phyloP scores from a whole-genome alignment of 2,329 filamentous ascomycete genomes.

The Aspergillus novoparasiticus region DNA sequence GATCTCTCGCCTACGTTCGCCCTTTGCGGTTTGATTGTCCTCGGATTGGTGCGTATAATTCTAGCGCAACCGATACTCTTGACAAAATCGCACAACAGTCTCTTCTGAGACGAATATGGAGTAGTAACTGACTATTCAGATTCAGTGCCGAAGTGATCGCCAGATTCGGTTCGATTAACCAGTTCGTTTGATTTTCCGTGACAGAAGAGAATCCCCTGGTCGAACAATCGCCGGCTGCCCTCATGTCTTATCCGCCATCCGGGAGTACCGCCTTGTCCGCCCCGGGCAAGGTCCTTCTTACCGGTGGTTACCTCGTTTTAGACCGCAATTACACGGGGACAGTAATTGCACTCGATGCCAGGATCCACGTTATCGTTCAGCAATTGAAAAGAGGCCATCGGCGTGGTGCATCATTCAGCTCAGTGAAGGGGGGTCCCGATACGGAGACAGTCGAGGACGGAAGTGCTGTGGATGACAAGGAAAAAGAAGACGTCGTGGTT shows the following conservation, averaged over 20 bases:
- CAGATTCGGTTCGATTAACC: neutral
- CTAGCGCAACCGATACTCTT: neutral
- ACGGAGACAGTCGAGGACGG: constrained; percentile 15
- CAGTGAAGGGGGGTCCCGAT: constrained; percentile 17
- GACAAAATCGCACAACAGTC: neutral
- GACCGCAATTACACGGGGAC: constrained; percentile 81
- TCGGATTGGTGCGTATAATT: neutral
- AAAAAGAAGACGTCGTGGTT: constrained; percentile 69
- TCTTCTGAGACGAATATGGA: neutral
- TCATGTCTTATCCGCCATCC: constrained; percentile 16
- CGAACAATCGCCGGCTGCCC: neutral
- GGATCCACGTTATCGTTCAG: constrained; percentile 63
- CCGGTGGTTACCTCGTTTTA: constrained; percentile 92
- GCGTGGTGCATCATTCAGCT: constrained; percentile 18
- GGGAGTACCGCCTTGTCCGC: constrained; percentile 70
- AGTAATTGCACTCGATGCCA: constrained; percentile 65
- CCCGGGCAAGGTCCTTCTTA: constrained; percentile 92
- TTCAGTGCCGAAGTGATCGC: neutral
- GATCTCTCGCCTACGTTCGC: neutral
- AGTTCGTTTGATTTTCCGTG: no score
- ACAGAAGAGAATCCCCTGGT: neutral
- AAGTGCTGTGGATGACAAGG: constrained; percentile 56
- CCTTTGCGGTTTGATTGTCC: neutral
- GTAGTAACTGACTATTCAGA: neutral
- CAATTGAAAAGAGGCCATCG: constrained; percentile 48